Conservation (phyloP, 202 grass and related monocot species). For the Saccharum hybrid region DNA sequence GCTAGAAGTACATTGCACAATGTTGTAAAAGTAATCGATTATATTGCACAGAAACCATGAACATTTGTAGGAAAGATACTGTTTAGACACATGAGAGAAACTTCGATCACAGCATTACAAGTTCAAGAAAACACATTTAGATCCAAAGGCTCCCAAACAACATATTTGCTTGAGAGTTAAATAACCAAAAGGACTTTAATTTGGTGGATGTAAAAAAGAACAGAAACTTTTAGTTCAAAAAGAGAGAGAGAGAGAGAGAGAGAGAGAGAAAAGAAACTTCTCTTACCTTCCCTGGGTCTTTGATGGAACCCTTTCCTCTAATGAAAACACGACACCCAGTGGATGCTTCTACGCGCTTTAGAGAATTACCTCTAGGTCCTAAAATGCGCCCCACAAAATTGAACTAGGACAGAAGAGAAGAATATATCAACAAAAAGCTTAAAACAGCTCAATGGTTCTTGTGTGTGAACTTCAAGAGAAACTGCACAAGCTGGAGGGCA, state of each 20-base stretch:
- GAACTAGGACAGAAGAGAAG: conserved; percentile 55
- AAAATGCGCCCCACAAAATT: conserved; percentile 93
- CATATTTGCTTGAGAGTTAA: conserved; percentile 13
- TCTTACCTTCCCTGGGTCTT: conserved; percentile 92
- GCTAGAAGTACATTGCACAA: not conserved
- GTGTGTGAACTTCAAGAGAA: conserved; percentile 32
- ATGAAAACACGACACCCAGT: conserved; percentile 99
- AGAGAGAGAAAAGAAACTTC: conserved; percentile 19
- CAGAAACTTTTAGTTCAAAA: conserved; percentile 7
- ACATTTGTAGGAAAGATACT: not conserved
- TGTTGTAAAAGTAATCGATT: conserved; percentile 1
- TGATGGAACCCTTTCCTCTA: conserved; percentile 97
- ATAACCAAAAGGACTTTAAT: conserved; percentile 4
- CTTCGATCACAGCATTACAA: not conserved
- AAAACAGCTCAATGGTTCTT: conserved; percentile 10
- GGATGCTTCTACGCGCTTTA: conserved; percentile 95
- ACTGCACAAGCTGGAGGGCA: conserved; percentile 32
- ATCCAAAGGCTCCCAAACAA: conserved; percentile 9
- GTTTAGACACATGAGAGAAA: not conserved
- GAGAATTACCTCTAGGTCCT: conserved; percentile 94
- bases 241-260: no score
- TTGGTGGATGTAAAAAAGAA: not conserved
- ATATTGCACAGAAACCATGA: not conserved
- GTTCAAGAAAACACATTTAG: not conserved
- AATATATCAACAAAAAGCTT: conserved; percentile 35